A percentile compares a stretch with the other conserved stretches of the same genome.
Conservation (phyloP, 805 yeast genomes). For the Kluyveromyces aestuarii region DNA sequence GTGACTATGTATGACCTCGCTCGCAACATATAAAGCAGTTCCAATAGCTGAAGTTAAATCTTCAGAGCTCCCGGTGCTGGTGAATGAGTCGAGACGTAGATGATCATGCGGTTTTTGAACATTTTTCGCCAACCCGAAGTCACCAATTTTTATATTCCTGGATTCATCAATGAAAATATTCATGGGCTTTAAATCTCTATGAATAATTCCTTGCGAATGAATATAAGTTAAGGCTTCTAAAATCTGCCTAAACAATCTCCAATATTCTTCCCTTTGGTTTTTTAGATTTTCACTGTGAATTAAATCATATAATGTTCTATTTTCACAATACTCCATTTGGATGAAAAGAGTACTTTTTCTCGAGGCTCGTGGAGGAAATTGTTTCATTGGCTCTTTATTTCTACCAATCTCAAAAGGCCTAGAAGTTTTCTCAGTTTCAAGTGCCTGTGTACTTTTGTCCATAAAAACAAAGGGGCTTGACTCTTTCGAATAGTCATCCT, state of each 20-base stretch:
- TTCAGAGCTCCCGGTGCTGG: conserved; percentile 34
- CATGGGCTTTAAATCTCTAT: conserved; percentile 90
- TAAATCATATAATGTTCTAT: conserved; percentile 76
- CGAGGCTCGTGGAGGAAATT: conserved; percentile 13
- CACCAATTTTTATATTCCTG: conserved; percentile 88
- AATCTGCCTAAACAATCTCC: conserved; percentile 83
- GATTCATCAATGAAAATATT: conserved; percentile 90
- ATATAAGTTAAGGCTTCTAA: conserved; percentile 86
- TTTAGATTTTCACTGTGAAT: conserved; percentile 69
- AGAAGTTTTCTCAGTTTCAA: neutral
- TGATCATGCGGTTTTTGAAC: conserved; percentile 45
- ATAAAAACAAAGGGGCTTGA: conserved; percentile 5
- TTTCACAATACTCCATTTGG: conserved; percentile 98
- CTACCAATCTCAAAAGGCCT: conserved; percentile 1
- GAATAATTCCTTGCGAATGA: conserved; percentile 90
- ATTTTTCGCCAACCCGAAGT: conserved; percentile 92
- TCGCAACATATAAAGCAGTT: conserved; percentile 86
- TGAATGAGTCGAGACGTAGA: conserved; percentile 24
- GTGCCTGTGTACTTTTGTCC: conserved; percentile 3
- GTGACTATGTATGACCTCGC: conserved; percentile 67
- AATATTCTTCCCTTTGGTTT: conserved; percentile 65
- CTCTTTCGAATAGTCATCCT: conserved; percentile 18
- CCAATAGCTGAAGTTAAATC: conserved; percentile 91
- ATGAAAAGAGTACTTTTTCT: conserved; percentile 70
- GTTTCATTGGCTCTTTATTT: neutral